Base-by-base conservation (phyloP, 345 rosid species). In the Garcia nutans region DNA sequence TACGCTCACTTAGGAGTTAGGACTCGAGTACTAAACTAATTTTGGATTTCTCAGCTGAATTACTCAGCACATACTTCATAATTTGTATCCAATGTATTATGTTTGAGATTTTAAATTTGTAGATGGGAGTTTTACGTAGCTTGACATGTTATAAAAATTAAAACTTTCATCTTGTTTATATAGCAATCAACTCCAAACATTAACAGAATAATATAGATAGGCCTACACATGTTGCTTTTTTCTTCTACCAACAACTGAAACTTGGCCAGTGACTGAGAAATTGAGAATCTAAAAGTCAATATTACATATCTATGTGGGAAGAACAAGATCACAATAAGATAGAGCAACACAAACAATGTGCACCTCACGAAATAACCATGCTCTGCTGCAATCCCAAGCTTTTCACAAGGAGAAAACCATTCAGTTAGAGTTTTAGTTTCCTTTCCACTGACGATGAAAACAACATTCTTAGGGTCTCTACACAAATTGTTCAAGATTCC, bases 361-460 rank as follows among this genome's bases (percentile, higher is more conserved):
- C 82, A 90, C 99, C 97, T 91, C 80, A 89, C 56, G 73, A 89
- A 92, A 74, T 90, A 95, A 2, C 97, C 97, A 65, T 93, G 92
- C 81, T 95, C 99, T 33, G 97, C 99, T 2, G 94, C 97, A 57
- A 93, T 62, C 26, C 99, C 99, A 47, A 95, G 97, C 77, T 79
- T 84, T 77, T 85, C 88, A 67, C 94, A 91, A 2, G 85, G 73
- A 45, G 94, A 85, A 77, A 95, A 93, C 99, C 98, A 91, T 80
- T 87, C 87, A 12, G 86, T 82, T 23, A 95, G 80, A 0, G 93
- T 93, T 55, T 70, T 76, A 76, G 88, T 86, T 76, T 89, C 97
- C 85, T 89, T 93, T 67, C 91, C 97, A 52, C 99, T 95, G 60
- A 95, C 94, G 31, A 95, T 87, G 75, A 84, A 93, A 75, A 95